Conservation (phyloP, 345 rosid genomes). For the Iberis pinnata region DNA sequence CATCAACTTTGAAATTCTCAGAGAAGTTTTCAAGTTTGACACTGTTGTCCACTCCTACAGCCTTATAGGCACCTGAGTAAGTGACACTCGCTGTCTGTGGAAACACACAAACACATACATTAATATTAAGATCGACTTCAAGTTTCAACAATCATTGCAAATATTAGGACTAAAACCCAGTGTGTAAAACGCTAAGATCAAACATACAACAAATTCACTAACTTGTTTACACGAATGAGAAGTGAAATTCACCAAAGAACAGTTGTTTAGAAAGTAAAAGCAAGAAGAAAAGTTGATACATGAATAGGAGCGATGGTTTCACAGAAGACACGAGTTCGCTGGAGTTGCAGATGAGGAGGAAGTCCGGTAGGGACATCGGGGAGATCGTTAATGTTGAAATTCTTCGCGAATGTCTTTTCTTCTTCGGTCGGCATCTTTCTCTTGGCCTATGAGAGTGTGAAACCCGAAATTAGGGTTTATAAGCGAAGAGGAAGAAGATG, state of each 20-base stretch:
- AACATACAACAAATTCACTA: neutral
- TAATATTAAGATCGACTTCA: constrained; percentile 2
- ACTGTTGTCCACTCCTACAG: constrained; percentile 65
- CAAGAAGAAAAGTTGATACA: constrained; percentile 31
- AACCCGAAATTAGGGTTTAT: constrained; percentile 10
- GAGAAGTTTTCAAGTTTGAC: constrained; percentile 42
- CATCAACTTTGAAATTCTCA: constrained; percentile 53
- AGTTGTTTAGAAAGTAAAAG: neutral
- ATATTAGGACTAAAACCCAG: neutral
- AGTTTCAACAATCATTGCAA: neutral
- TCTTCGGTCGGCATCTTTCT: constrained; percentile 8
- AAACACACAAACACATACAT: constrained; percentile 24
- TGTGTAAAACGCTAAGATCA: neutral
- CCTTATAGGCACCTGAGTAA: constrained; percentile 84
- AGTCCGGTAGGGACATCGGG: constrained; percentile 66
- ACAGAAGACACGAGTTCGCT: constrained; percentile 65
- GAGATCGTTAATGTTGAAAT: constrained; percentile 40
- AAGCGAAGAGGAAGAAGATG: neutral
- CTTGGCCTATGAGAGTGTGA: neutral
- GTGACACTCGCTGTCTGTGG: constrained; percentile 51
- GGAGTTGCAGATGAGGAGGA: constrained; percentile 67
- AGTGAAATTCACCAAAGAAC: too few species aligned
- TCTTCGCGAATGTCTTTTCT: constrained; percentile 20
- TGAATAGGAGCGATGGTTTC: constrained; percentile 61
- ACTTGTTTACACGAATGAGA: too few species aligned